These are phyloP conservation scores for Ceratocystis cacaofunesta DNA, from an alignment of 2,329 filamentous ascomycete genomes.

Conservation along the genomic window DNA sequence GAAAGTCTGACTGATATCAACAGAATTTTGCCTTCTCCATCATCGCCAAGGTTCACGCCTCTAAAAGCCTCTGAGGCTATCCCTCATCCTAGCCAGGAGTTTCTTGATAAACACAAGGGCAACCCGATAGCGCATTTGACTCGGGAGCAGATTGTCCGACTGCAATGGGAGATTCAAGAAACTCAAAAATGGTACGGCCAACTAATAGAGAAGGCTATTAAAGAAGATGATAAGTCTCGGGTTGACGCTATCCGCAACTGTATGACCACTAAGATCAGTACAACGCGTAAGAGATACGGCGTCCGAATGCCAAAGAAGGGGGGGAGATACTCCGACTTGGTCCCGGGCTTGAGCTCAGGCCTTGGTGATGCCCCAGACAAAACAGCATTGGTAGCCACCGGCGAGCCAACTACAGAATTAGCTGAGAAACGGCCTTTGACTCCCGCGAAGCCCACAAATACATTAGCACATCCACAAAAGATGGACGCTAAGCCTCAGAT, in stretches of 20 bases:
- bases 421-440: too few relatives aligned
- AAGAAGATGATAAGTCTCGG: constrained; percentile 19
- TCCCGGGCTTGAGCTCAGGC: background rate
- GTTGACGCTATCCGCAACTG: constrained; percentile 35
- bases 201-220: background rate
- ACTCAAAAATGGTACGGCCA: background rate
- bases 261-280: constrained; percentile 41
- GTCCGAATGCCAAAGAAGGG: constrained; percentile 29
- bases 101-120: background rate
- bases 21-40: background rate
- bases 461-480: too few relatives aligned
- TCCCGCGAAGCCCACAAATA: too few relatives aligned
- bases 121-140: constrained; percentile 8
- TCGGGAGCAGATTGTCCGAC: background rate
- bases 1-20: background rate
- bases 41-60: background rate
- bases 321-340: constrained; percentile 18
- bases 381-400: constrained; percentile 26
- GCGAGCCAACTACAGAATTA: background rate
- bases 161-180: constrained; percentile 4
- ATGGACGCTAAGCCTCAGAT: too few relatives aligned
- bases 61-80: background rate
- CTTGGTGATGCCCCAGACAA: too few relatives aligned
- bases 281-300: constrained; percentile 44
- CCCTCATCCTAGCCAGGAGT: background rate